These are phyloP conservation scores for Trichoderma citrinoviride DNA, from an alignment of 2,329 filamentous ascomycete species.

Conservation along the genomic window DNA sequence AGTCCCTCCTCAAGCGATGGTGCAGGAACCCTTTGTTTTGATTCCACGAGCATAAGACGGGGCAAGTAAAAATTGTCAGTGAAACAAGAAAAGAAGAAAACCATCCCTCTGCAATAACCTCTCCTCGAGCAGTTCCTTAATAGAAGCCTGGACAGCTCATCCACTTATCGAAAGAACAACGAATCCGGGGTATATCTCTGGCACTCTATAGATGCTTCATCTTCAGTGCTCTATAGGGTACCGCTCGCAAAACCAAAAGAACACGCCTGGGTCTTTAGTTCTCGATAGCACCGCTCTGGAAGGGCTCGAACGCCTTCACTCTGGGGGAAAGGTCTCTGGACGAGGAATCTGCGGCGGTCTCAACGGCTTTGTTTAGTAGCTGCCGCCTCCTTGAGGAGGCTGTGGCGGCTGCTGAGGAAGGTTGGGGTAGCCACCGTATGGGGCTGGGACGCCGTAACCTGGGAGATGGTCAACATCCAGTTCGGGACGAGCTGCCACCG, in stretches of 20 bases:
- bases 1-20: conserved; percentile 21
- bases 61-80: conserved; percentile 20
- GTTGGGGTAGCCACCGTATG: conserved; percentile 44
- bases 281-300: conserved; percentile 15
- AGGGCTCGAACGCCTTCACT: neutral
- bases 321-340: neutral
- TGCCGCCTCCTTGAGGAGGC: conserved; percentile 26
- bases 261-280: conserved; percentile 12
- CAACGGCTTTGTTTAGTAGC: conserved; percentile 25
- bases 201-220: conserved; percentile 22
- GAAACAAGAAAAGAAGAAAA: conserved; percentile 22
- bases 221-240: conserved; percentile 12
- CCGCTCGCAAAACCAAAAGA: conserved; percentile 20
- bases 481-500: neutral
- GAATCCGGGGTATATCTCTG: conserved; percentile 26
- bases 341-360: conserved; percentile 2
- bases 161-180: conserved; percentile 26
- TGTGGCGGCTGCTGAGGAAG: conserved; percentile 27
- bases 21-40: conserved; percentile 15
- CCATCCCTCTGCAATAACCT: conserved; percentile 14
- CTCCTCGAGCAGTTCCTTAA: neutral
- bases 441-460: conserved; percentile 40
- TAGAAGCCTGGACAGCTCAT: conserved; percentile 20
- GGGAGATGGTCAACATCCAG: neutral
- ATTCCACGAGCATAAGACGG: conserved; percentile 19